phyloP scores from a whole-genome alignment of 129 eudicot species.

The Centella asiatica region DNA sequence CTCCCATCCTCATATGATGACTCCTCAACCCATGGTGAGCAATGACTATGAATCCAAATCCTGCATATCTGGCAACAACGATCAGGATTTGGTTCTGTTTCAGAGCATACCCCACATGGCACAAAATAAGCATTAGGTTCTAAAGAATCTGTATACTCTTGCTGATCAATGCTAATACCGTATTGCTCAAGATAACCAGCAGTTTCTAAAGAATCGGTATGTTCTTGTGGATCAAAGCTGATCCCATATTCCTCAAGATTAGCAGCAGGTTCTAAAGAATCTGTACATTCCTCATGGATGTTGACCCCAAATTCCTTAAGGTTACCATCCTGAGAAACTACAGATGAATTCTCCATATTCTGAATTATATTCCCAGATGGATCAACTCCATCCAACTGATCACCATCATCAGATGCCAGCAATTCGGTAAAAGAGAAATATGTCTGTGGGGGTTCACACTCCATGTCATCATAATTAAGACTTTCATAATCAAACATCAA shows the following conservation, averaged over 20 bases:
- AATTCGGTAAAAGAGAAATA: conserved; percentile 85
- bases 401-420: conserved; percentile 57
- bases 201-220: conserved; percentile 37
- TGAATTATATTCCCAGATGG: conserved; percentile 19
- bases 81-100: conserved; percentile 60
- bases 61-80: conserved; percentile 63
- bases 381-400: conserved; percentile 22
- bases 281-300: conserved; percentile 14
- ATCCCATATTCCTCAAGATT: conserved; percentile 30
- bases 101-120: conserved; percentile 52
- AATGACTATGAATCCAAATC: conserved; percentile 59
- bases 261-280: conserved; percentile 15
- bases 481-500: conserved; percentile 46
- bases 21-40: conserved; percentile 73
- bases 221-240: conserved; percentile 49
- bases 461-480: conserved; percentile 55
- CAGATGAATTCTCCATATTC: conserved; percentile 10
- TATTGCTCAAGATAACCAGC: not conserved
- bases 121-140: conserved; percentile 16
- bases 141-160: conserved; percentile 13
- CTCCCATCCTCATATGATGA: conserved; percentile 36
- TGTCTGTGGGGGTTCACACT: conserved; percentile 91
- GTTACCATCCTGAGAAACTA: not conserved
- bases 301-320: not conserved
- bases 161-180: not conserved